Evolutionary conservation across 257 asterid species (phyloP), one percentile per base, ranked within the genome.

Genomic region (Nemophila menziesii): DNA sequence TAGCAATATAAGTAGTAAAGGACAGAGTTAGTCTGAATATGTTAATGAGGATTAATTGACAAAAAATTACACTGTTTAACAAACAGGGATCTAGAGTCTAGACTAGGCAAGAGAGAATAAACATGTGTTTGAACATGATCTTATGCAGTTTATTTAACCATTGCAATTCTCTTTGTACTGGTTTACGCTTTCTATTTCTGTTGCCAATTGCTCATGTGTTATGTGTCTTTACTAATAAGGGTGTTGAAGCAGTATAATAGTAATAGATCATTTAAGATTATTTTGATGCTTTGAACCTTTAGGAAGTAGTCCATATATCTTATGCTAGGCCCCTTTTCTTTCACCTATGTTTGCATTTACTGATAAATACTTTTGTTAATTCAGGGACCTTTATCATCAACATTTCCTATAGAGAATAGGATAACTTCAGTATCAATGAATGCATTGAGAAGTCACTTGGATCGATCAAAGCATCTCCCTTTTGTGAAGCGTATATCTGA

Each of bases 351-450:
- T 19, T 47, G 39, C 46, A 34, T 4, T n/a, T 56, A 29, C 68
- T 68, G 21, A 63, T 5, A 11, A 13, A 20, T 59, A 16, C 33
- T 21, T 46, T 43, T 43, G 18, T 13, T 49, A 54, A 33, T 67
- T 65, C 82, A 90, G 99, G 99, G 99, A 21, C 96, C 93, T 10
- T 85, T 90, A 23, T 47, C 93, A 29, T 54, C 96, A 4, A 54
- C 82, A 27, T 90, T 81, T 54, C 99, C 99, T 4, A 65, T 85
- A 8, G 98, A 90, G 78, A 85, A 90, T 73, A 70, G 98, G 64
- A 65, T 43, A 23, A 10, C 69, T 48, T 67, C 54, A 0, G 77
- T 79, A 52, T 46, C 83, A 44, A 68, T 59, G 73, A 73, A 24
- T 39, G 94, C 94, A n/a, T 49, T 90, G 62, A 79, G 68, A 63